Conservation (phyloP, 73 alveolate species). For the Tetrahymena borealis region DNA sequence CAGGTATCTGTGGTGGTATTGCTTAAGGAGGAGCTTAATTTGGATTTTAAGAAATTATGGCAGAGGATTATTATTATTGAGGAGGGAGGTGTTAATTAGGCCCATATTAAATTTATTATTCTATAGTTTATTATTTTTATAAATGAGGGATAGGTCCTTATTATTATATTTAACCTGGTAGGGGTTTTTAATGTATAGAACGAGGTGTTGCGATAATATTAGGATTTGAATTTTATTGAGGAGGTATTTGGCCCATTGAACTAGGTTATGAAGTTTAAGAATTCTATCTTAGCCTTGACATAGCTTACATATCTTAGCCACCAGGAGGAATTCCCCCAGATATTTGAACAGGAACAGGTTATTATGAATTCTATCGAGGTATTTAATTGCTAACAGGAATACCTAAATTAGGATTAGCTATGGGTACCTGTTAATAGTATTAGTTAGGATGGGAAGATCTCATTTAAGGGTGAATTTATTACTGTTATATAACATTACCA, state of each 20-base stretch:
- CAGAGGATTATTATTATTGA: no score
- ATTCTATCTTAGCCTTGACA: no score
- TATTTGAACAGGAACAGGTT: background rate
- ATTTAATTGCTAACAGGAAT: background rate
- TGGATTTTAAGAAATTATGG: no score
- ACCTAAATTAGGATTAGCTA: background rate
- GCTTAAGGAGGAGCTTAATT: no score
- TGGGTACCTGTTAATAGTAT: background rate
- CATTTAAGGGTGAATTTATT: background rate
- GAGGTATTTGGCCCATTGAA: background rate
- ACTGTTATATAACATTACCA: background rate
- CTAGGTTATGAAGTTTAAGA: background rate
- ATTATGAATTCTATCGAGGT: background rate
- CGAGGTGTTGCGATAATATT: background rate
- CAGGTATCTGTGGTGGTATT: no score
- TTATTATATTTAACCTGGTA: no score
- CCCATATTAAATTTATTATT: no score
- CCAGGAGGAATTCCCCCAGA: background rate
- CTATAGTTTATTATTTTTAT: no score
- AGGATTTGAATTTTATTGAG: background rate
- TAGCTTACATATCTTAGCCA: background rate
- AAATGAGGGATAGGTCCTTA: no score
- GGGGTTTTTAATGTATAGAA: background rate
- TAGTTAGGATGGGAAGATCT: background rate
- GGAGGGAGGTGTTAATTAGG: no score